Evolutionary conservation across 2,329 filamentous ascomycete genomes (phyloP), one percentile per base, ranked within the genome.

Genomic region (Lachnellula arida): DNA sequence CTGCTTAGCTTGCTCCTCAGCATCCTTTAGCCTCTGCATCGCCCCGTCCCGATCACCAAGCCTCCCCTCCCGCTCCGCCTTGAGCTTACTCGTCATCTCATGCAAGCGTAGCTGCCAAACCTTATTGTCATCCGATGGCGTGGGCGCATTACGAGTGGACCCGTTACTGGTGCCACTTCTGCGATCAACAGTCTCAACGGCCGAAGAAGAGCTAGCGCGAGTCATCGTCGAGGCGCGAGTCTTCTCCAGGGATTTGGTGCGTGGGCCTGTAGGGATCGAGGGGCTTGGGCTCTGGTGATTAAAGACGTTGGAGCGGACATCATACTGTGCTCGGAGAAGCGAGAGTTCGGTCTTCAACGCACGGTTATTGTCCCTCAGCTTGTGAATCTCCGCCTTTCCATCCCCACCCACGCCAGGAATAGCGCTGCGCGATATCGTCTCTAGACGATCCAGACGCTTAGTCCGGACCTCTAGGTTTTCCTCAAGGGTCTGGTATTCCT

Each of bases 401-500:
- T 67, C 64, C 15, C 47, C 51, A 17, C 37, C 53, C 2, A 52
- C 23, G 15, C 60, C 56, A 74, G 82, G 78, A 15, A 85, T 74
- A 15, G 79, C 81, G 62, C 86, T 88, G 58, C 88, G 81, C 42
- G 94, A 84, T 43, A 90, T 81, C 15, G 86, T 84, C 72, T 99
- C 94, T 0, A 99, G 79, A 2, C 89, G 84, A 62, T 97, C 93
- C 32, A 99, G 81, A 64, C 91, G 90, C 75, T 95, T 94, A 57
- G 87, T 81, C 15, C 91, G 86, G 25, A 85, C 74, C 53, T 94
- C 89, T 28, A 97, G 82, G 39, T 85, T 89, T 63, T 85, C 85
- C 71, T 97, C 91, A 1, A 99, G 79, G 0, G 81, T 83, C 67
- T 95, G 89, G 67, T 97, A 97, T 67, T 97, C 92, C 60, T 91